Evolutionary conservation across 2,329 filamentous ascomycete species (phyloP), one percentile per base, ranked within the genome.

Genomic region (Macroventuria anomochaeta): DNA sequence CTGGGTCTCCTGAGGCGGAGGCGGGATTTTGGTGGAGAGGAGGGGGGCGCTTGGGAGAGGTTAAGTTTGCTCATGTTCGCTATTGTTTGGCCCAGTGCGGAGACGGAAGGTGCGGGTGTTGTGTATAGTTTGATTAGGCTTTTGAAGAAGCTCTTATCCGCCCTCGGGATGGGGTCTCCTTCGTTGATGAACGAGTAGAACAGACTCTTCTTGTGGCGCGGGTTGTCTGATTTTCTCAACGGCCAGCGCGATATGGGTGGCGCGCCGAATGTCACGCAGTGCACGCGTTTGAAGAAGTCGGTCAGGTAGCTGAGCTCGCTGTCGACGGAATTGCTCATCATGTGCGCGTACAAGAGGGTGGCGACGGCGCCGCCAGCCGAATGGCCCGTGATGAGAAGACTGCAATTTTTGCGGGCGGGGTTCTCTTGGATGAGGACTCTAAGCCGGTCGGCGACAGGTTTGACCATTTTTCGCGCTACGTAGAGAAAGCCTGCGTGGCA

Each of bases 321-420:
- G 34, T 79, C 72, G 3, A 87, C 74, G 1, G 80, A 82, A 2
- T 77, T 80, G 2, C 85, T 79, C 32, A 93, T 82, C 87, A 96
- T 93, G 73, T 96, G 92, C 29, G 84, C 83, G 74, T 91, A 96
- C 0, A 96, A 79, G 10, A 96, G 79, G 2, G 87, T 83, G 0
- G 91, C 91, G 1, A 96, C 87, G 0, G 92, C 92, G 2, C 92
- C 92, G 13, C 91, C 92, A 0, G 92, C 92, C 1, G 88, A 91
- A 69, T 96, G 92, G 0, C 92, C 92, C 0, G 92, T 96, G 55
- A 96, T 89, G 15, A 96, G 79, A 7, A 96, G 80, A 13, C 87
- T 90, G 67, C 87, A 89, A 5, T 70, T 65, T 20, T 84, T 81
- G 10, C 89, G 83, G 3, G 78, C 75, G 0, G 90, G 89, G 57